Conservation (phyloP, 176 grass and related monocot species). For the Eleusine coracana region DNA sequence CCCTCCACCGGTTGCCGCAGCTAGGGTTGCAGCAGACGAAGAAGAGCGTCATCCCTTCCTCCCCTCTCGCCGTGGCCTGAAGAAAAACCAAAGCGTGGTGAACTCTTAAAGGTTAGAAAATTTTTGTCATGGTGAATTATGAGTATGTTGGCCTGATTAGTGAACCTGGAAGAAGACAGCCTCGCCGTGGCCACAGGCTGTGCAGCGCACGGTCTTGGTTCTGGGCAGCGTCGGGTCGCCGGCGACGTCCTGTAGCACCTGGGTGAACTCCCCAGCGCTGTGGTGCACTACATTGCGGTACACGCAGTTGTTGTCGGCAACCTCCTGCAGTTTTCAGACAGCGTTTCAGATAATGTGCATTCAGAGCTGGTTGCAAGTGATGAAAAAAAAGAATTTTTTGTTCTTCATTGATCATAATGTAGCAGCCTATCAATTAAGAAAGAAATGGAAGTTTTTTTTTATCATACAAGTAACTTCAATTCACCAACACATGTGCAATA, state of each 20-base stretch:
- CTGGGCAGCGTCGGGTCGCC: conserved; percentile 84
- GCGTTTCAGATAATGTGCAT: background rate
- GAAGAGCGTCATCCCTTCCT: conserved; percentile 83
- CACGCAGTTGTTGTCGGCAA: conserved; percentile 74
- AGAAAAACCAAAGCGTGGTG: background rate
- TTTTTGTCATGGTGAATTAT: background rate
- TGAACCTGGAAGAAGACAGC: conserved; percentile 89
- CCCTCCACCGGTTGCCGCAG: conserved; percentile 83
- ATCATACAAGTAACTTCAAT: too few relatives aligned
- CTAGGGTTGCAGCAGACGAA: conserved; percentile 89
- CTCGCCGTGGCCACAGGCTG: conserved; percentile 67
- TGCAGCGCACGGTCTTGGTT: conserved; percentile 65
- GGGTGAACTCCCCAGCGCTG: conserved; percentile 73
- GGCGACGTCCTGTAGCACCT: conserved; percentile 84
- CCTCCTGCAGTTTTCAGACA: conserved; percentile 54
- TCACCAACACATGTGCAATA: too few relatives aligned
- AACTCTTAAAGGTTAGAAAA: background rate
- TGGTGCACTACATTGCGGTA: conserved; percentile 88
- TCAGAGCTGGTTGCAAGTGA: background rate
- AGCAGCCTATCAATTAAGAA: too few relatives aligned
- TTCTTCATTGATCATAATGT: background rate
- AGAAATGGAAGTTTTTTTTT: too few relatives aligned
- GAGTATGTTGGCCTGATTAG: background rate
- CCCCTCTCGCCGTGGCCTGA: conserved; percentile 71
- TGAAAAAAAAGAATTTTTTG: background rate